Evolutionary conservation across 2,329 filamentous ascomycete species (phyloP), one percentile per base, ranked within the genome.

Genomic region (Ambrosiella xylebori): DNA sequence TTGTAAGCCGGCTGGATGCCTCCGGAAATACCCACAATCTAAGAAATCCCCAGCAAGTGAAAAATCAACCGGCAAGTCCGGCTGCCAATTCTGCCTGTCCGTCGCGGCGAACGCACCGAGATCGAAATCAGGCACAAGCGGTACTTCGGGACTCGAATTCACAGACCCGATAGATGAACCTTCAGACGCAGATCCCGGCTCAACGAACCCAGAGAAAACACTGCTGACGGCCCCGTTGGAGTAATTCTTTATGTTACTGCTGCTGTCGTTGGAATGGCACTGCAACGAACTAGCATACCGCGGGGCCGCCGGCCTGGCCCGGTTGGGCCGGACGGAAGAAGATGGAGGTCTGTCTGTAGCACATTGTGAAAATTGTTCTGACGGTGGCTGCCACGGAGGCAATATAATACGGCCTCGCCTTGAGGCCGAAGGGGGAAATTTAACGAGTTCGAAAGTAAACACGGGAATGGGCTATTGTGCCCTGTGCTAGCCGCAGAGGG

Each of bases 401-500:
- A 59, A 49, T 54, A 15, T 47, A 57, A 36, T 36, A 41, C 55
- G 58, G 58, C 58, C 58, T 59, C 58, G 51, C 12, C 44, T 39
- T 44, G 57, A 59, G 58, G 58, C 58, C 54, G 54, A 47, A 17
- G 50, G 17, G 38, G 49, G 12, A 35, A 19, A 13, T 38, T 49
- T 38, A 38, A 59, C 54, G 54, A 56, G 49, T 44, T 57, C 54
- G 54, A 59, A 57, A 36, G 58, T 59, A 47, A 56, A 59, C 58
- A 59, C 58, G 58, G 49, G 54, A 59, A 56, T 47, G 36, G 54
- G 39, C 39, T 37, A 56, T 40, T 15, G 40, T 57, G 54, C 58
- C 58, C 58, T 57, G 15, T 59, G 54, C 58, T 44, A 44, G 36
- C 13, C 17, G 58, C 58, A 57, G 58, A 57, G 54, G 58, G 54